phyloP scores from a whole-genome alignment of 1,284 basidiomycete species.

The Puccinia brachypodii region DNA sequence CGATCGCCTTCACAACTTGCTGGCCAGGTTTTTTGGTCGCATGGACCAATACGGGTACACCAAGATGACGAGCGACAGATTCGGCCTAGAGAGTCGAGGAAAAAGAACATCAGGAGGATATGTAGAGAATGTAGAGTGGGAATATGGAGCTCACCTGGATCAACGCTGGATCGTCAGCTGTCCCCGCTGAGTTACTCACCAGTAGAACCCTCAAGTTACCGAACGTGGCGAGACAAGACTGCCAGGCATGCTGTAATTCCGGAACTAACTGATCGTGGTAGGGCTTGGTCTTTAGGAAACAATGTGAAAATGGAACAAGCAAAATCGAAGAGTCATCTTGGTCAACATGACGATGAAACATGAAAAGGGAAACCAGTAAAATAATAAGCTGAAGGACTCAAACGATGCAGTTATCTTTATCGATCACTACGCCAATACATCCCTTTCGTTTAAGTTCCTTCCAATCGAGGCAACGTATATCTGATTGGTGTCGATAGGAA shows the following conservation, averaged over 20 bases:
- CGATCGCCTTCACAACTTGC: constrained; percentile 9
- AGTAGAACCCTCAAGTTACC: constrained; percentile 7
- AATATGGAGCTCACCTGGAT: constrained; percentile 26
- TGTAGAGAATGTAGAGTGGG: background rate
- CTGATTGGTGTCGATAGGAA: background rate
- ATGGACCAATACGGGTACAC: constrained; percentile 26
- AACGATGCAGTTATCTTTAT: constrained; percentile 42
- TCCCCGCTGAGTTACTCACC: constrained; percentile 38
- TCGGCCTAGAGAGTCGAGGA: constrained; percentile 1
- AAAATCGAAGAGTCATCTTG: background rate
- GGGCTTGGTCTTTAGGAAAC: background rate
- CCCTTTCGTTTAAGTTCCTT: constrained; percentile 12
- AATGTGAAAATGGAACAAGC: background rate
- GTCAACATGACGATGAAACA: background rate
- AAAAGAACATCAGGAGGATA: background rate
- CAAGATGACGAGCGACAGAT: constrained; percentile 25
- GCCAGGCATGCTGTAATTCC: constrained; percentile 24
- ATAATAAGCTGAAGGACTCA: background rate
- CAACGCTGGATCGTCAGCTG: constrained; percentile 6
- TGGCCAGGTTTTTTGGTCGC: constrained; percentile 16
- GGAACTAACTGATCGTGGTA: constrained; percentile 19
- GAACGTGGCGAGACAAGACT: constrained; percentile 28
- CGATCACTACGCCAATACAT: constrained; percentile 29
- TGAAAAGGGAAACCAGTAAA: background rate
- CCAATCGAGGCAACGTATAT: constrained; percentile 34